Evolutionary conservation across 495 filamentous ascomycete species (phyloP).

Genomic region (Penicillium simplicissimum): DNA sequence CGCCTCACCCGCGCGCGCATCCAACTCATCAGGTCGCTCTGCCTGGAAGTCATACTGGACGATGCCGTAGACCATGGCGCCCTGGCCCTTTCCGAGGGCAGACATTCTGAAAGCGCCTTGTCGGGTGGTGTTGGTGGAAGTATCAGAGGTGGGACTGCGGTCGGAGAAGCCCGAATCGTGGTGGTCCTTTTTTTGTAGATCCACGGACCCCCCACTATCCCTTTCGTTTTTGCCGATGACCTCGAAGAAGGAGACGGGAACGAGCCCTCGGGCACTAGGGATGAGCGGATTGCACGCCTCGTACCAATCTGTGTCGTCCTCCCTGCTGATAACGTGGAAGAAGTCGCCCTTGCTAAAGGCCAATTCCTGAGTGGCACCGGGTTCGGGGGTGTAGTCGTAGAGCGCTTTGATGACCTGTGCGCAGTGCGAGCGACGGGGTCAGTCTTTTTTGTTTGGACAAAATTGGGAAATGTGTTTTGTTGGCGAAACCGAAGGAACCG

Average conservation of each 20-base stretch:
- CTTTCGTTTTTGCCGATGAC: conserved; percentile 85
- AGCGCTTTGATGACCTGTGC: conserved; percentile 91
- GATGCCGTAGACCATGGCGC: conserved; percentile 92
- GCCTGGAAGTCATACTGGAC: conserved; percentile 97
- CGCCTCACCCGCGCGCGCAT: conserved; percentile 90
- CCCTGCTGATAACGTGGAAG: conserved; percentile 96
- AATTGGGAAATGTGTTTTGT: not conserved
- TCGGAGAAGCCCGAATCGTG: conserved; percentile 86
- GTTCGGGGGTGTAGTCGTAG: conserved; percentile 83
- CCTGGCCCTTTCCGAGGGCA: conserved; percentile 60
- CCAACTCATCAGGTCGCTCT: conserved; percentile 90
- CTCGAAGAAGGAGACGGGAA: conserved; percentile 93
- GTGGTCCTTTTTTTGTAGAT: conserved; percentile 58
- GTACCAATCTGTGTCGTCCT: conserved; percentile 95
- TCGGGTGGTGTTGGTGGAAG: conserved; percentile 29
- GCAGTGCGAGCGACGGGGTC: not conserved
- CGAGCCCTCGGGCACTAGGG: conserved; percentile 83
- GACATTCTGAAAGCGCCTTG: conserved; percentile 51
- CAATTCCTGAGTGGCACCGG: conserved; percentile 68
- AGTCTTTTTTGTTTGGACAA: not conserved
- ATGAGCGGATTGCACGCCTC: conserved; percentile 96
- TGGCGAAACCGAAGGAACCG: not conserved
- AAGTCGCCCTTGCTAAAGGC: conserved; percentile 94
- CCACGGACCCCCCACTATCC: conserved; percentile 71
- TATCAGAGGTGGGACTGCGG: conserved; percentile 45